Base-by-base conservation (phyloP, 306 rosid genomes). In the Mimosa pudica region DNA sequence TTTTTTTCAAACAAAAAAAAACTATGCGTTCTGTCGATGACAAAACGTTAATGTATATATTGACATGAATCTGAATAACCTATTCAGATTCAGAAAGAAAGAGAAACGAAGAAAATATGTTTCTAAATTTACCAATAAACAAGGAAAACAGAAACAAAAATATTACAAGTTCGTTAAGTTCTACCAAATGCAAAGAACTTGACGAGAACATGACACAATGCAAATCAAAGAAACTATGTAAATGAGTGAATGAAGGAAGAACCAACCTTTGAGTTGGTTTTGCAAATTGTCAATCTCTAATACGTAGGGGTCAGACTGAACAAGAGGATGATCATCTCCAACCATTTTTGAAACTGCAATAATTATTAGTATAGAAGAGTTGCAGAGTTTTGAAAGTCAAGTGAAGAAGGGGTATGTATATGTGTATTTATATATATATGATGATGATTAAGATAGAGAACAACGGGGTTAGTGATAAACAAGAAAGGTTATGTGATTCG, bases 211-310 rank as follows among this genome's bases (percentile, higher is more conserved):
- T 46, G 66, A 77, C 66, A 79, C 49, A 66, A 24, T 24, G 30
- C 30, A 24, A 24, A 24, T 24, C 1, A 24, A 35, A 73, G 3
- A 12, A 47, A 67, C 5, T 52, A 4, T 4, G 6, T n/a, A 6
- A 57, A 60, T 57, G 32, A 57, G 24, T 20, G 65, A 16, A 66
- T 17, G 20, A 77, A 46, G 10, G 4, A 51, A 11, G n/a, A 51
- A 78, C 45, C 55, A 85, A 91, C 98, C 98, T 92, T 76, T 82
- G 83, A 91, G 88, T 41, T 82, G 88, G 80, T 89, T 90, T 73
- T 92, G 91, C 82, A 95, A 80, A 51, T 93, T 92, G 70, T 87
- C 82, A 80, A 92, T 88, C 92, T 95, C 95, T 78, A 92, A 87
- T 66, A 83, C 82, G 74, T 92, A 62, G 2, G 97, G 93, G 86